Percentiles rank a stretch among this genome's conserved stretches.
phyloP scores from a whole-genome alignment of 1,139 yeast genomes.

The Diutina sp. region DNA sequence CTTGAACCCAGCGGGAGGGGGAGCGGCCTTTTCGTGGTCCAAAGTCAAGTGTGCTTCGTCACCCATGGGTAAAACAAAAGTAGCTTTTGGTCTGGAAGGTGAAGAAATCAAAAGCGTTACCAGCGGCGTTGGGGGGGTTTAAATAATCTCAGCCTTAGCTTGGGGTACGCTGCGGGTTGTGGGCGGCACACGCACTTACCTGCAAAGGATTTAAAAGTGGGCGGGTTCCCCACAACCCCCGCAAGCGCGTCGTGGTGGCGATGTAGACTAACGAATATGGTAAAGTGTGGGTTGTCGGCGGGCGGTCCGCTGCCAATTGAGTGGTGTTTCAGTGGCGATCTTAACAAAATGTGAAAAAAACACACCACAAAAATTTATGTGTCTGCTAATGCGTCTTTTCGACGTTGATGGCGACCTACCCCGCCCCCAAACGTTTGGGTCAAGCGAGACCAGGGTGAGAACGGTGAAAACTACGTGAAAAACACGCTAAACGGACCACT shows the following conservation, averaged over 20 bases:
- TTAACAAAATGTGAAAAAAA: too few species aligned
- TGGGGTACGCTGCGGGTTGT: neutral
- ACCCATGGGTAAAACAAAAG: neutral
- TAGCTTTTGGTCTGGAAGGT: neutral
- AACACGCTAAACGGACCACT: neutral
- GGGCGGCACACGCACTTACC: neutral
- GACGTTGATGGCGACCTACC: neutral
- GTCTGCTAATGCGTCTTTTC: neutral
- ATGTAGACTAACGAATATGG: neutral
- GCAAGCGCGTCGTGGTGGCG: neutral
- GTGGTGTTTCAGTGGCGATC: neutral
- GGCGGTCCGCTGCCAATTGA: neutral
- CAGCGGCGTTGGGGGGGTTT: neutral
- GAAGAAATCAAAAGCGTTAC: neutral
- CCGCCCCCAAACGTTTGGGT: neutral
- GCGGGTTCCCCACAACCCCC: neutral
- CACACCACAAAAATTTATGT: neutral
- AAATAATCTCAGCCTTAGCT: neutral
- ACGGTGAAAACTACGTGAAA: neutral
- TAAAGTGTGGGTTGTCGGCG: neutral
- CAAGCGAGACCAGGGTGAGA: neutral
- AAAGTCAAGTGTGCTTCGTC: slow-evolving; percentile 18
- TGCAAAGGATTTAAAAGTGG: neutral
- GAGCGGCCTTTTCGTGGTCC: slow-evolving; percentile 29
- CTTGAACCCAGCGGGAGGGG: slow-evolving; percentile 46